Conservation (phyloP, 2,329 filamentous ascomycete species). For the Canariomyces notabilis region DNA sequence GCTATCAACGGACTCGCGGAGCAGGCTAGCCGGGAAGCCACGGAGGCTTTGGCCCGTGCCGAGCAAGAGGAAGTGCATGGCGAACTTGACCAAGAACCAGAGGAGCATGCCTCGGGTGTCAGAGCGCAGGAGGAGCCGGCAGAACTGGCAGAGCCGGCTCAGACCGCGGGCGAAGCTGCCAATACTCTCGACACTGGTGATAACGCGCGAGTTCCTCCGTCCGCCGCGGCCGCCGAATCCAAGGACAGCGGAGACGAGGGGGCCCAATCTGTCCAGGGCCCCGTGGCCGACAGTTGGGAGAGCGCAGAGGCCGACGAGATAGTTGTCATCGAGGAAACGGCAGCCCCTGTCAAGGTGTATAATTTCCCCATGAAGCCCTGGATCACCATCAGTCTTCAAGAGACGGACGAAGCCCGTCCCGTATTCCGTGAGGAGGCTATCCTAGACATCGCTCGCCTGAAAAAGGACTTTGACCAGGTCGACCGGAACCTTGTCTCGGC, state of each 20-base stretch:
- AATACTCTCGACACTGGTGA: slow-evolving; percentile 48
- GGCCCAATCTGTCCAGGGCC: slow-evolving; percentile 51
- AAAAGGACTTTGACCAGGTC: slow-evolving; percentile 97
- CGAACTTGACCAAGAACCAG: slow-evolving; percentile 45
- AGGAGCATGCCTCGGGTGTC: slow-evolving; percentile 45
- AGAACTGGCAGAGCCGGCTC: slow-evolving; percentile 44
- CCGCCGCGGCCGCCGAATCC: slow-evolving; percentile 45
- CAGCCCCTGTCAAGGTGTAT: slow-evolving; percentile 70
- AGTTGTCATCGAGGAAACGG: slow-evolving; percentile 58
- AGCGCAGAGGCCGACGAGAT: slow-evolving; percentile 71
- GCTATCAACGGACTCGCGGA: slow-evolving; percentile 61
- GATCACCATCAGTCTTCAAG: slow-evolving; percentile 76
- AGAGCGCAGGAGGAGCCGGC: slow-evolving; percentile 52
- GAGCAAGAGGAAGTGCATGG: slow-evolving; percentile 45
- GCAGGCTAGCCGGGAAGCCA: slow-evolving; percentile 50
- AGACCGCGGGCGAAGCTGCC: slow-evolving; percentile 43
- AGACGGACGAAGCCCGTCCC: slow-evolving; percentile 51
- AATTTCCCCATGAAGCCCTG: slow-evolving; percentile 97
- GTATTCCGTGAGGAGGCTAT: slow-evolving; percentile 73
- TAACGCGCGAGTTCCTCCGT: slow-evolving; percentile 52
- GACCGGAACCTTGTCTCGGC: slow-evolving; percentile 90
- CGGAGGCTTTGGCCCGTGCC: slow-evolving; percentile 58
- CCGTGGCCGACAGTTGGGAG: slow-evolving; percentile 85
- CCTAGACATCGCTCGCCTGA: slow-evolving; percentile 88
- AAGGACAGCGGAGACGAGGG: slow-evolving; percentile 50